Evolutionary conservation across 257 asterid species (phyloP).

Genomic region (Hygrophila difformis): DNA sequence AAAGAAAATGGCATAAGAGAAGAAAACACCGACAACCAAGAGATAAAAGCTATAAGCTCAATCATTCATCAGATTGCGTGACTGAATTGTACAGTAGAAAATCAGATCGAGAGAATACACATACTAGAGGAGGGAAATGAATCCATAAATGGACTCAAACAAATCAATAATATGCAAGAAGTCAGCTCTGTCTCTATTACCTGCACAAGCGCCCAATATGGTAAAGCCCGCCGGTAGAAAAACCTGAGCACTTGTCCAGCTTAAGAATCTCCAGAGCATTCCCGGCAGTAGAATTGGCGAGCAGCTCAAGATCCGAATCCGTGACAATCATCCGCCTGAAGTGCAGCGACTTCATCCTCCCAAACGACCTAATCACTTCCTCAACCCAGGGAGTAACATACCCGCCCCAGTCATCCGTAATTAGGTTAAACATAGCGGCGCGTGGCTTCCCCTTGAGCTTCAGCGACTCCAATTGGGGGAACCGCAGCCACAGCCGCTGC

Average conservation of each 20-base stretch:
- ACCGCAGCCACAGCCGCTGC: constrained; percentile 37
- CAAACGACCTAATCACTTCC: constrained; percentile 31
- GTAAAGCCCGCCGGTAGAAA: constrained; percentile 53
- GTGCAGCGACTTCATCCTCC: constrained; percentile 40
- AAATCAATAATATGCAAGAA: not conserved
- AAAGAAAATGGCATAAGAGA: too few relatives aligned
- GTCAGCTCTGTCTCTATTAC: constrained; percentile 19
- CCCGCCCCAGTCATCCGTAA: constrained; percentile 85
- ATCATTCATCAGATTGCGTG: too few relatives aligned
- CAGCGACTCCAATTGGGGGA: constrained; percentile 56
- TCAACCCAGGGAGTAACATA: constrained; percentile 63
- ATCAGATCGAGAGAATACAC: too few relatives aligned
- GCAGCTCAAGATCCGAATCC: constrained; percentile 54
- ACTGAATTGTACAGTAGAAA: too few relatives aligned
- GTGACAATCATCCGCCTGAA: constrained; percentile 67
- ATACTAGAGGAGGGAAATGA: not conserved
- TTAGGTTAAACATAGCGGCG: constrained; percentile 75
- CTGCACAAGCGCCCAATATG: constrained; percentile 50
- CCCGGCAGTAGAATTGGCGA: constrained; percentile 29
- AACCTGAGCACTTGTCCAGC: constrained; percentile 74
- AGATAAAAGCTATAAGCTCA: too few relatives aligned
- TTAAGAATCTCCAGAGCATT: constrained; percentile 42
- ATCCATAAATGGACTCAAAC: not conserved
- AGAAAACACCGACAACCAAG: too few relatives aligned
- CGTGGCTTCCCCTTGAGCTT: constrained; percentile 83